phyloP scores from a whole-genome alignment of 129 eudicot species.

The Pittosporum tobira region DNA sequence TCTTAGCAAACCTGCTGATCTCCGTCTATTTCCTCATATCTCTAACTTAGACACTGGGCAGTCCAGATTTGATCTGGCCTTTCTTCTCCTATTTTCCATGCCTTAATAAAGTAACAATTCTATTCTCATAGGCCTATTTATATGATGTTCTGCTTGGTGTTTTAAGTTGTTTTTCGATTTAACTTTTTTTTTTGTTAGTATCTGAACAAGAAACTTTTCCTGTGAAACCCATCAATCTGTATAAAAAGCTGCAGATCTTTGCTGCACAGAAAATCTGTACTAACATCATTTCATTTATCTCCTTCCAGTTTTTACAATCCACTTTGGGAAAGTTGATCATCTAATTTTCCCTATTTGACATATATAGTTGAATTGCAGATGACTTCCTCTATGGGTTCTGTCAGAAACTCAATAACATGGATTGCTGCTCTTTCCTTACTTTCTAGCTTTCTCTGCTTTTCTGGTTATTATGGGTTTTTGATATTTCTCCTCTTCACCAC shows the following conservation, averaged over 20 bases:
- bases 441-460: slow-evolving; percentile 17
- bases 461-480: slow-evolving; percentile 24
- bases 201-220: slow-evolving; percentile 2
- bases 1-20: slow-evolving; percentile 11
- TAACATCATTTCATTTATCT: slow-evolving; percentile 9
- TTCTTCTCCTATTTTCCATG: neutral
- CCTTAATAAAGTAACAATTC: too few relatives aligned
- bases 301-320: slow-evolving; percentile 15
- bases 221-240: slow-evolving; percentile 15
- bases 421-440: slow-evolving; percentile 26
- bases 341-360: too few relatives aligned
- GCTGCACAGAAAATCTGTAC: too few relatives aligned
- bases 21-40: slow-evolving; percentile 12
- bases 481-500: slow-evolving; percentile 28
- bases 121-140: neutral
- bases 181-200: neutral
- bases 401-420: slow-evolving; percentile 29
- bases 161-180: neutral
- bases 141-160: neutral
- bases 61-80: slow-evolving; percentile 5
- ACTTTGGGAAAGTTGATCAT: slow-evolving; percentile 7
- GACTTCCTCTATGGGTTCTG: slow-evolving; percentile 29
- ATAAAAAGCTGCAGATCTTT: slow-evolving; percentile 3
- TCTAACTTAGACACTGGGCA: neutral
- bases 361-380: slow-evolving; percentile 21